Evolutionary conservation across 192 early-diverging fungal species (phyloP).

Genomic region (Diversispora eburnea): DNA sequence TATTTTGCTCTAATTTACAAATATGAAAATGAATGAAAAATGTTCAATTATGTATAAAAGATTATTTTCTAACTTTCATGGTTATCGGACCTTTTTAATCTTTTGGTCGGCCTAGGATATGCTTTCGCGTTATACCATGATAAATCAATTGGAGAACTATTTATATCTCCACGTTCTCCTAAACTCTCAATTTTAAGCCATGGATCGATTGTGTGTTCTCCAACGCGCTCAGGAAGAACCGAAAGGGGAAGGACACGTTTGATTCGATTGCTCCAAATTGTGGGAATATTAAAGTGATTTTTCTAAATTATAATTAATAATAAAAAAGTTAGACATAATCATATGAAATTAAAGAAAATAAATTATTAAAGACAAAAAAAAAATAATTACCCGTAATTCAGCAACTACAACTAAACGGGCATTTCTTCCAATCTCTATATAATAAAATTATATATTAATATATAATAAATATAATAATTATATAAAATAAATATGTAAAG

Average conservation of each 20-base stretch:
- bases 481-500: too few relatives aligned
- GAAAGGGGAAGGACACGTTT: constrained; percentile 4
- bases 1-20: too few relatives aligned
- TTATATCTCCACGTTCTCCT: constrained; percentile 1
- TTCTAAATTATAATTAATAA: neutral
- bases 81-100: neutral
- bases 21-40: too few relatives aligned
- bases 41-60: too few relatives aligned
- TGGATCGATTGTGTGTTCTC: neutral
- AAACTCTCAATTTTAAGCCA: neutral
- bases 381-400: constrained; percentile 11
- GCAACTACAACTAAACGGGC: neutral
- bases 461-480: neutral
- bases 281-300: neutral
- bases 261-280: constrained; percentile 8
- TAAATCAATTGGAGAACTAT: constrained; percentile 16
- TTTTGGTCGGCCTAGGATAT: constrained; percentile 2
- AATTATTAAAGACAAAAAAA: neutral
- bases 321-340: neutral
- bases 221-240: neutral
- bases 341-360: neutral
- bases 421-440: constrained; percentile 20
- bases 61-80: neutral
- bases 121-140: constrained; percentile 1
- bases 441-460: neutral